Percentiles rank a stretch among this genome's conserved stretches.
Evolutionary conservation across 1,284 basidiomycete genomes (phyloP).

Genomic region (Cutaneotrichosporon curvatum): DNA sequence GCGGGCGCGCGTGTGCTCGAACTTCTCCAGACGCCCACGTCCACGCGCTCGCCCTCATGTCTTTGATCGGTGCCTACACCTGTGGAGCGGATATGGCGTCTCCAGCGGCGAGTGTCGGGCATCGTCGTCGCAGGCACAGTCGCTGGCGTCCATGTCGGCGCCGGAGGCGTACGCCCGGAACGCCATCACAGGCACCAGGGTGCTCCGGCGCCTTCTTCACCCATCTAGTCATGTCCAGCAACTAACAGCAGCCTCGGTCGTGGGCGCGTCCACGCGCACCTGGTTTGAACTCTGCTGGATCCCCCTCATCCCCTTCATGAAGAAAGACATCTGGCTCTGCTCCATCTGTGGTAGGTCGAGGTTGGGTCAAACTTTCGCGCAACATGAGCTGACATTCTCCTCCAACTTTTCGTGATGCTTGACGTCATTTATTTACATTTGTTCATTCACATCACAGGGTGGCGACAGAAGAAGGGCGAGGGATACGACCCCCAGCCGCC

Average conservation of each 20-base stretch:
- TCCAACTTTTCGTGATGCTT: background rate
- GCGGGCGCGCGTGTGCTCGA: no score
- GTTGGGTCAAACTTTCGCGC: background rate
- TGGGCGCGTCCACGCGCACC: constrained; percentile 26
- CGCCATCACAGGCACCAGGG: background rate
- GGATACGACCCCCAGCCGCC: constrained; percentile 18
- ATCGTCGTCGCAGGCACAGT: no score
- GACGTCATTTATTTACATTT: background rate
- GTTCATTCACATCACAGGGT: constrained; percentile 6
- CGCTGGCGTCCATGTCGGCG: no score
- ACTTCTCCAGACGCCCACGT: no score
- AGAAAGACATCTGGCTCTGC: constrained; percentile 38
- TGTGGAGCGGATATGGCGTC: no score
- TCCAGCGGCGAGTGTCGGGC: no score
- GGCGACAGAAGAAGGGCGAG: constrained; percentile 19
- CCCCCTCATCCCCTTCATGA: constrained; percentile 38
- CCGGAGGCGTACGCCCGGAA: no score
- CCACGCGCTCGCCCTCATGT: no score
- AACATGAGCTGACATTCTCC: background rate
- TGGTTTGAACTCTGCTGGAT: constrained; percentile 45
- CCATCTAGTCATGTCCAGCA: background rate
- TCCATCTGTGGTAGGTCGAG: constrained; percentile 35
- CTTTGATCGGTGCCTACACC: no score
- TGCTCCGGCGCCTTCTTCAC: background rate
- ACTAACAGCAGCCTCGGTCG: constrained; percentile 18